phyloP scores from a whole-genome alignment of 176 grass and related monocot genomes.

The Tillandsia leiboldiana region DNA sequence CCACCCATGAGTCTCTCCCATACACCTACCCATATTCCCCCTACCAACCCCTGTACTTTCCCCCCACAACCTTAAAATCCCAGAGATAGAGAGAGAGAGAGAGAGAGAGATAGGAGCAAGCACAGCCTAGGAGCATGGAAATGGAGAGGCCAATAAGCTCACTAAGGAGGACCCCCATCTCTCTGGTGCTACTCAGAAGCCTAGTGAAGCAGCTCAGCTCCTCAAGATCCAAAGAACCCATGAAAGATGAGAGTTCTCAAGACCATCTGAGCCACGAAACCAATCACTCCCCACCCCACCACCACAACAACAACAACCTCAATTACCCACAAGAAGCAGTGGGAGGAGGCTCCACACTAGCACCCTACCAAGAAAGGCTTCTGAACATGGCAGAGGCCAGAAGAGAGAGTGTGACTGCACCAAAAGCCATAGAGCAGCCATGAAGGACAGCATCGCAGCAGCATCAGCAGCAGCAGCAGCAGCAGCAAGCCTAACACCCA shows the following conservation, averaged over 20 bases:
- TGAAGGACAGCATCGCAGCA: constrained; percentile 82
- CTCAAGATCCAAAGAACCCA: constrained; percentile 36
- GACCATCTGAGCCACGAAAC: constrained; percentile 27
- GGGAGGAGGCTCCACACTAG: constrained; percentile 83
- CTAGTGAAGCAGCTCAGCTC: constrained; percentile 88
- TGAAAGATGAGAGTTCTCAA: neutral
- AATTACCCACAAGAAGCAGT: constrained; percentile 69
- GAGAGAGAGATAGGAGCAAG: constrained; percentile 31
- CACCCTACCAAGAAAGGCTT: constrained; percentile 82
- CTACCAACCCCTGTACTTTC: constrained; percentile 16
- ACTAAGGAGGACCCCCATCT: constrained; percentile 50
- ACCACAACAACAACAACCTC: neutral
- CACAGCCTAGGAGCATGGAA: constrained; percentile 3
- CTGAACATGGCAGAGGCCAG: constrained; percentile 96
- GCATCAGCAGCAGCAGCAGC: too few species aligned
- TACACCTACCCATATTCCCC: neutral
- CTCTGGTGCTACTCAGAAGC: constrained; percentile 81
- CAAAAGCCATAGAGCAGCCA: constrained; percentile 85
- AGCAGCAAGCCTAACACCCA: constrained; percentile 23
- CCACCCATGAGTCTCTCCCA: constrained; percentile 16
- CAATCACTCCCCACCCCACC: constrained; percentile 22
- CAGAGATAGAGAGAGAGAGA: constrained; percentile 25
- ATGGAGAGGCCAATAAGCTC: constrained; percentile 7
- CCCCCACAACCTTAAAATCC: constrained; percentile 13
- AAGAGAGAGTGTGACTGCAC: constrained; percentile 81